Evolutionary conservation across 2,329 filamentous ascomycete species (phyloP), one percentile per base, ranked within the genome.

Genomic region (Beauveria caledonica): DNA sequence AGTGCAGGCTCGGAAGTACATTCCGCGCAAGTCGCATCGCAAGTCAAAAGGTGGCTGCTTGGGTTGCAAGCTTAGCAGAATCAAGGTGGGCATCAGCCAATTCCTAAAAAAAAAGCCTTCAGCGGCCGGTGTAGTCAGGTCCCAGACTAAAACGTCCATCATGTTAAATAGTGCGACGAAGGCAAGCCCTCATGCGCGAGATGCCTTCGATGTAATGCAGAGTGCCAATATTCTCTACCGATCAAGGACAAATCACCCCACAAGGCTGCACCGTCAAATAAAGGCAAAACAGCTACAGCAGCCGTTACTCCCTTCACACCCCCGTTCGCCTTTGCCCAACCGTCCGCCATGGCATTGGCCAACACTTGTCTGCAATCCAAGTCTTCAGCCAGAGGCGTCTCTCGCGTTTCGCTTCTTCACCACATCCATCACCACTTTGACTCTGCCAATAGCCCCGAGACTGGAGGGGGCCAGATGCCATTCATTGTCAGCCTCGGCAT

Each of bases 41-140:
- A 68, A 66, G 53, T 66, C 63, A 1, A 64, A 46, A 48, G 51
- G 27, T n/a, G 66, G 67, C 3, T 68, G 67, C 52, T 19, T 60
- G 1, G 60, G 53, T 1, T 68, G 67, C 58, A 67, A 67, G 21
- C 56, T 65, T 10, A 68, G 65, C 36, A 61, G 66, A 44, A 64
- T 68, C 53, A 68, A 68, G 64, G 67, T 68, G 45, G 36, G 62
- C 60, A 23, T 45, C 29, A 33, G 29, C 11, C 29, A 33, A 33
- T 33, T 9, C 10, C 27, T 29, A 29, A 8, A 4, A 33, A 33
- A 33, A 33, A 33, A 13, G 2, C 8, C 10, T 39, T 19, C 15
- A 8, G 5, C 21, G 13, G 9, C 11, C 40, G 3, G 17, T 13
- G 19, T 13, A 7, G 11, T 15, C 19, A 50, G 45, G 15, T 10